Conservation (phyloP, 176 grass and related monocot genomes). For the Tuctoria greenei region DNA sequence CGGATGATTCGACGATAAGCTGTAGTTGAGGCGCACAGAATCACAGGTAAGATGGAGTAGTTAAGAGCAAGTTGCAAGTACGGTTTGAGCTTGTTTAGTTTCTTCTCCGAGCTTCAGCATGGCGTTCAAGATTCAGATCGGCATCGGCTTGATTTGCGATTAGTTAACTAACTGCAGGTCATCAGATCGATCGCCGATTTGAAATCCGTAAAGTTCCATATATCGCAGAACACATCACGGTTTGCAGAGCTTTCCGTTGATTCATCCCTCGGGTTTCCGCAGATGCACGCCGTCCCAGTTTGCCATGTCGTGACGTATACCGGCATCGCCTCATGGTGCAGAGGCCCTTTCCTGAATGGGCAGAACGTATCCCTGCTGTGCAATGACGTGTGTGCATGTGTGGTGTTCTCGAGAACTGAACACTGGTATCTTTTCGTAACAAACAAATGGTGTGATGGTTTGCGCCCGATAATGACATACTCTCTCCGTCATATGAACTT, state of each 20-base stretch:
- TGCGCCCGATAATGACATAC: too few relatives aligned
- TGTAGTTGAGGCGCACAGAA: constrained; percentile 9
- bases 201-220: background rate
- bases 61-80: constrained; percentile 16
- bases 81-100: constrained; percentile 1
- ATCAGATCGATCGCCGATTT: background rate
- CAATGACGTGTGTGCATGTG: background rate
- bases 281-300: background rate
- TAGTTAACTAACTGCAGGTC: background rate
- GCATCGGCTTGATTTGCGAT: background rate
- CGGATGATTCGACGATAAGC: constrained; percentile 4
- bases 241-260: background rate
- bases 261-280: too few relatives aligned
- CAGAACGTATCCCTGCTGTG: background rate
- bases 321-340: background rate
- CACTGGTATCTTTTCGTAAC: too few relatives aligned
- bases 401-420: too few relatives aligned
- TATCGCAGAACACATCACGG: too few relatives aligned
- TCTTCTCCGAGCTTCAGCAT: background rate
- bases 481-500: too few relatives aligned
- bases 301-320: background rate
- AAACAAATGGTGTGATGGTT: too few relatives aligned
- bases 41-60: background rate
- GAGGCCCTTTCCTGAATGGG: background rate
- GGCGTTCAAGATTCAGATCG: constrained; percentile 23